Evolutionary conservation across 306 rosid species (phyloP), one percentile per base, ranked within the genome.

Genomic region (Malus sylvestris): DNA sequence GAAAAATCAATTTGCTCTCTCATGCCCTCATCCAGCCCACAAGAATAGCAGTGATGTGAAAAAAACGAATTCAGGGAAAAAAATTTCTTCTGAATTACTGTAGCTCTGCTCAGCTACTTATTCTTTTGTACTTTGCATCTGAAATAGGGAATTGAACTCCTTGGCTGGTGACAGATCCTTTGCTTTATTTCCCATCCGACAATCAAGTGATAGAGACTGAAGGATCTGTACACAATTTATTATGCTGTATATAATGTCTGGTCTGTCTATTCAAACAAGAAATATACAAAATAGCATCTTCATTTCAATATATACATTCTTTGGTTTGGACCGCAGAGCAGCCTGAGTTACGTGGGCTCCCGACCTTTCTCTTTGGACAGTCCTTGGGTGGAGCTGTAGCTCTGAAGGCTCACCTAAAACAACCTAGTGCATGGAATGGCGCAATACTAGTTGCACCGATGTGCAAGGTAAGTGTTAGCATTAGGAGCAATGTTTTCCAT

Each of bases 311-410:
- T 59, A 57, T 71, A 59, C 67, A 77, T 59, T 68, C 63, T 68
- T 83, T 68, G 65, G 76, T 81, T 53, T 64, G 32, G 53, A 73
- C 77, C 76, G 81, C 93, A 93, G 97, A 83, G 78, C 82, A 83
- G 70, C 97, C 91, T 0, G 87, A 83, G 72, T 88, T 85, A 66
- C n/a, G 18, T 52, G 78, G 81, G 67, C 88, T 92, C 82, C 96
- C 91, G 44, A 86, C 87, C 83, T 95, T 92, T 81, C 90, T 92
- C 70, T 88, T 95, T 70, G 99, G 97, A 67, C 83, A 92, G 82
- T 95, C 99, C 25, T 30, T 95, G 96, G 99, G 97, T 71, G 99
- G 97, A 82, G 99, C 99, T 74, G 92, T 95, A 78, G 90, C 90
- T 64, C 78, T 95, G 67, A 90, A 90, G 87, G 76, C 82, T 20